Evolutionary conservation across 2,329 filamentous ascomycete genomes (phyloP).

Genomic region (Westerdykella sp.): DNA sequence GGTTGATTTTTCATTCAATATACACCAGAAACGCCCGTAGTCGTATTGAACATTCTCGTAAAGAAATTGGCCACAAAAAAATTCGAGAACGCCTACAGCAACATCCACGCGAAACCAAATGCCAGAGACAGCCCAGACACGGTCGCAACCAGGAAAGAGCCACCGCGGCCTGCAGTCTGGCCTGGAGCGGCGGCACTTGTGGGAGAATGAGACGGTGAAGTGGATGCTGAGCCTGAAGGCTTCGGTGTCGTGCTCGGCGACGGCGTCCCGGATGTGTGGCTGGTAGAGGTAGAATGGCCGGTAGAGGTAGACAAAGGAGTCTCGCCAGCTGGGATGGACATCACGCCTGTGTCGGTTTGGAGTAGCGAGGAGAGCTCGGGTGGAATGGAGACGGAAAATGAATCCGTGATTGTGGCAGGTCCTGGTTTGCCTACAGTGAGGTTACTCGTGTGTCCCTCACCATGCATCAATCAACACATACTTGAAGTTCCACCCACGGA

Average conservation of each 20-base stretch:
- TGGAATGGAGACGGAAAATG: not conserved
- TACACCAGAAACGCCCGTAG: no score
- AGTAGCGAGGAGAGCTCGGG: not conserved
- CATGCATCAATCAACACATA: not conserved
- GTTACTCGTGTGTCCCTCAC: not conserved
- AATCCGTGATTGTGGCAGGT: conserved; percentile 1
- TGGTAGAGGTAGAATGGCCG: not conserved
- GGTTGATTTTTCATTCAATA: no score
- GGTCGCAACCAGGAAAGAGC: conserved; percentile 11
- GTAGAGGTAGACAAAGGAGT: conserved; percentile 12
- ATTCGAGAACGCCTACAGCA: conserved; percentile 11
- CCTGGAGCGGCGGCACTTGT: not conserved
- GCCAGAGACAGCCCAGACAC: conserved; percentile 14
- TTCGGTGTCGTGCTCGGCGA: not conserved
- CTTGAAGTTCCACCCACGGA: not conserved
- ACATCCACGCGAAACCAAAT: conserved; percentile 21
- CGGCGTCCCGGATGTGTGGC: not conserved
- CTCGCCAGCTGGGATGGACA: conserved; percentile 20
- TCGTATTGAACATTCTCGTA: no score
- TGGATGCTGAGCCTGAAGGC: not conserved
- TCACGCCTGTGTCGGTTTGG: not conserved
- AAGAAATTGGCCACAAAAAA: not conserved
- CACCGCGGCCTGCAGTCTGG: not conserved
- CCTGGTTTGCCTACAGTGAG: conserved; percentile 2
- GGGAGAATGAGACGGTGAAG: no score